phyloP scores from a whole-genome alignment of 2,329 filamentous ascomycete species.

The Karstenula rhodostoma region DNA sequence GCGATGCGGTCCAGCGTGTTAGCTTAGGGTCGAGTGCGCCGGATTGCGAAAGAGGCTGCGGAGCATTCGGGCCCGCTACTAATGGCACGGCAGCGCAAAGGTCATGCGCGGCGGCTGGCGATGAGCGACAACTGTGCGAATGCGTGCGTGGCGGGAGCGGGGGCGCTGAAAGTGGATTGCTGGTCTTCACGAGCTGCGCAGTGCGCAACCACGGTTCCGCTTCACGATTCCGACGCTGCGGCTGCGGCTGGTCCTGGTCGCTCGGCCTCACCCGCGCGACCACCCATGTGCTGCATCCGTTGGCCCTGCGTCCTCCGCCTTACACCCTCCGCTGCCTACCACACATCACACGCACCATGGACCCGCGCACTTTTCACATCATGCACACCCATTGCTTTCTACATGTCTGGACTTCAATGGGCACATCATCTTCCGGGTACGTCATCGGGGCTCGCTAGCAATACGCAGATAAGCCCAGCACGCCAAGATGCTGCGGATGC shows the following conservation, averaged over 20 bases:
- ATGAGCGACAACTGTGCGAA: background rate
- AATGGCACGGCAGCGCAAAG: background rate
- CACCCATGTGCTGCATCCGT: constrained; percentile 15
- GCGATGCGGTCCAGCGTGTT: constrained; percentile 39
- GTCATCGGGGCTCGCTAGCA: background rate
- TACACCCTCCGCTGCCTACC: background rate
- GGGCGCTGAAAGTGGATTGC: constrained; percentile 4
- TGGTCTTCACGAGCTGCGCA: background rate
- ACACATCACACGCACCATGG: background rate
- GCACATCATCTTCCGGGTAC: background rate
- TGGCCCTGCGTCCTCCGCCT: constrained; percentile 6
- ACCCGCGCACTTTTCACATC: background rate
- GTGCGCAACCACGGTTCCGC: background rate
- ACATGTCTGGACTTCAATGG: background rate
- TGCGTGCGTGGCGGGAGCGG: background rate
- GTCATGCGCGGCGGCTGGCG: constrained; percentile 6
- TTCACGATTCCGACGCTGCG: background rate
- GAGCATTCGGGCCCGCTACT: constrained; percentile 6
- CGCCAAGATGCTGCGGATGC: background rate
- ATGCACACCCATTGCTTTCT: background rate
- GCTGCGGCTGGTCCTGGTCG: background rate
- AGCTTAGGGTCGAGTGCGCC: constrained; percentile 15
- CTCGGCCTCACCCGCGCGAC: background rate
- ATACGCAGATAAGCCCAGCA: background rate
- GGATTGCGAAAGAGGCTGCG: background rate